These are phyloP conservation scores for Cordyceps javanica DNA, from an alignment of 2,329 filamentous ascomycete genomes.

Conservation along the genomic window DNA sequence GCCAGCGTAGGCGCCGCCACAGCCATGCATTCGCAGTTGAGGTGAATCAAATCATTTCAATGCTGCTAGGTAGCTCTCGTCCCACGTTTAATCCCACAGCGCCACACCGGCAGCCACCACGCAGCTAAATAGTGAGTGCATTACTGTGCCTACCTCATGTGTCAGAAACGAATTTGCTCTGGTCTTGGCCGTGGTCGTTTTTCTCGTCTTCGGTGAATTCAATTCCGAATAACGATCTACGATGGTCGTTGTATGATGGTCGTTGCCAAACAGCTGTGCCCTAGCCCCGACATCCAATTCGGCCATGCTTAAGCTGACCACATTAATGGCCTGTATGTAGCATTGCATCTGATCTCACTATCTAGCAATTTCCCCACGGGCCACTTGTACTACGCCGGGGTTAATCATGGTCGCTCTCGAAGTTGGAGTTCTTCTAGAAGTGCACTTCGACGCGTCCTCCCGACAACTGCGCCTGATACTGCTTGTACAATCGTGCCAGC, in stretches of 20 bases:
- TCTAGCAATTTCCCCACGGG: background rate
- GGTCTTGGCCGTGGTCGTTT: background rate
- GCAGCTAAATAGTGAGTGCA: background rate
- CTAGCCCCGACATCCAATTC: background rate
- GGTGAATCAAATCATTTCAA: background rate
- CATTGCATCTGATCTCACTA: background rate
- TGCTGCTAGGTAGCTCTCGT: background rate
- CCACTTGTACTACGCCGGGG: background rate
- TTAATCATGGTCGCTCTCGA: background rate
- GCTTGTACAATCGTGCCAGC: background rate
- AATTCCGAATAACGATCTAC: too few relatives aligned
- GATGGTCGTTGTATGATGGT: background rate
- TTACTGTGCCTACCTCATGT: background rate
- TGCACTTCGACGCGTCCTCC: background rate
- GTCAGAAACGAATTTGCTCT: background rate
- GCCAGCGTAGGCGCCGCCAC: background rate
- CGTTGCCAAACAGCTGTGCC: background rate
- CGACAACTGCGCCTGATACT: background rate
- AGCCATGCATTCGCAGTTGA: background rate
- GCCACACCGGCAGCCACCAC: constrained; percentile 6
- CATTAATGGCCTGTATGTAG: too few relatives aligned
- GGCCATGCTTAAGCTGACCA: too few relatives aligned
- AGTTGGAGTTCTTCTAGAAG: background rate
- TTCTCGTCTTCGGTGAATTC: too few relatives aligned
- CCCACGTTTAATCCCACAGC: constrained; percentile 1